Conservation (phyloP, 139 green algal species). For the Gonium pectorale region DNA sequence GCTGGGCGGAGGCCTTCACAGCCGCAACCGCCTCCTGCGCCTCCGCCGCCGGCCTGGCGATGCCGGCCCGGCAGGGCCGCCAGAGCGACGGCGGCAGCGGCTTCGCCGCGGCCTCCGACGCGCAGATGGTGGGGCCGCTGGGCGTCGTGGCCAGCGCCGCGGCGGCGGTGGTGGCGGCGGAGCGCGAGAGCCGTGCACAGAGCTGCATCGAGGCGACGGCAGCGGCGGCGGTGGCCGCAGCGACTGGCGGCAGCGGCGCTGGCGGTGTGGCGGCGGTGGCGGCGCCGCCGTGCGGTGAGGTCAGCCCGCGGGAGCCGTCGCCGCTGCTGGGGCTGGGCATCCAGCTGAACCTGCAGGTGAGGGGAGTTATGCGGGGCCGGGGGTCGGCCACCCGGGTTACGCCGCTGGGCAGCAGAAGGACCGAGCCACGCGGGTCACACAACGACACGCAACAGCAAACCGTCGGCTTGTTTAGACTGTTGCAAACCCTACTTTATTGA, state of each 20-base stretch:
- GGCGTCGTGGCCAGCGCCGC: not conserved
- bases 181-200: not conserved
- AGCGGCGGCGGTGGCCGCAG: no score
- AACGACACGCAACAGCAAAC: no score
- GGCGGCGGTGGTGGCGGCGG: not conserved
- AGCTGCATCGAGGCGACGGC: not conserved
- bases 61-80: not conserved
- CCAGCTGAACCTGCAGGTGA: slow-evolving; percentile 34
- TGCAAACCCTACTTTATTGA: not conserved
- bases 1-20: not conserved
- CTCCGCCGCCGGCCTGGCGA: not conserved
- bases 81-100: not conserved
- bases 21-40: not conserved
- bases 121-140: slow-evolving; percentile 16
- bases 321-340: slow-evolving; percentile 10
- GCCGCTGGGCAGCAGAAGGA: no score
- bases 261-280: not conserved
- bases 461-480: no score
- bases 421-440: no score
- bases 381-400: no score
- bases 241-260: no score
- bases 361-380: no score
- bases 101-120: not conserved
- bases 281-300: not conserved
- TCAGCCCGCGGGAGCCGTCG: not conserved